phyloP scores from a whole-genome alignment of 2,329 filamentous ascomycete genomes.

The Talaromyces sp. region DNA sequence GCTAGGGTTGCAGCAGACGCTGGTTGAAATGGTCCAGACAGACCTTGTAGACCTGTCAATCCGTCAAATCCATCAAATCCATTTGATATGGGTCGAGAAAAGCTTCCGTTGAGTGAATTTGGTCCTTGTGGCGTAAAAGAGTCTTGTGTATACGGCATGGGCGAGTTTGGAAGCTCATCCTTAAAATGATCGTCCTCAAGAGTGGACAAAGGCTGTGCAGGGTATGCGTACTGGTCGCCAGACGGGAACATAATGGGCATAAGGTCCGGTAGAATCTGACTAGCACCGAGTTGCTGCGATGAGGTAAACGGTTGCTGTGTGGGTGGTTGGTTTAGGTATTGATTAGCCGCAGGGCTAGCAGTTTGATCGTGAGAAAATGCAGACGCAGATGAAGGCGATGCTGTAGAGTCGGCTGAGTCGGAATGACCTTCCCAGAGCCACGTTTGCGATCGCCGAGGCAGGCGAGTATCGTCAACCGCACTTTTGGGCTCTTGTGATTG shows the following conservation, averaged over 20 bases:
- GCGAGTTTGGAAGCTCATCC: slow-evolving; percentile 27
- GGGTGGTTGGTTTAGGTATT: slow-evolving; percentile 24
- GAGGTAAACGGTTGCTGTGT: slow-evolving; percentile 28
- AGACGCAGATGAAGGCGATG: slow-evolving; percentile 32
- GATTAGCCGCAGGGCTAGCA: slow-evolving; percentile 22
- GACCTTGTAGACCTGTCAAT: slow-evolving; percentile 30
- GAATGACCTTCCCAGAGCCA: slow-evolving; percentile 29
- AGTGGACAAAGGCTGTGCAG: slow-evolving; percentile 50
- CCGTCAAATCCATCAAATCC: slow-evolving; percentile 33
- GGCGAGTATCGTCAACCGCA: slow-evolving; percentile 33
- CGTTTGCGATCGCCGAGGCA: slow-evolving; percentile 20
- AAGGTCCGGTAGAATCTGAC: slow-evolving; percentile 45
- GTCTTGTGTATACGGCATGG: slow-evolving; percentile 29
- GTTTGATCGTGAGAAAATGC: slow-evolving; percentile 27
- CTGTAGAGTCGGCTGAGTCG: slow-evolving; percentile 30
- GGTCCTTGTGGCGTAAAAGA: slow-evolving; percentile 21
- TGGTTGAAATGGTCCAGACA: slow-evolving; percentile 23
- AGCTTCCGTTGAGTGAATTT: slow-evolving; percentile 18
- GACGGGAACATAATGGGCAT: slow-evolving; percentile 54
- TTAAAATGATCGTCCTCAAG: slow-evolving; percentile 45
- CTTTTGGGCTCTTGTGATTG: slow-evolving; percentile 27
- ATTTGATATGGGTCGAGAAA: background rate
- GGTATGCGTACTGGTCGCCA: slow-evolving; percentile 52
- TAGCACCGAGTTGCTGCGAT: slow-evolving; percentile 35
- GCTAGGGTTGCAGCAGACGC: slow-evolving; percentile 24